phyloP scores from a whole-genome alignment of 352 stramenopile genomes.

The Phytophthora europaea region DNA sequence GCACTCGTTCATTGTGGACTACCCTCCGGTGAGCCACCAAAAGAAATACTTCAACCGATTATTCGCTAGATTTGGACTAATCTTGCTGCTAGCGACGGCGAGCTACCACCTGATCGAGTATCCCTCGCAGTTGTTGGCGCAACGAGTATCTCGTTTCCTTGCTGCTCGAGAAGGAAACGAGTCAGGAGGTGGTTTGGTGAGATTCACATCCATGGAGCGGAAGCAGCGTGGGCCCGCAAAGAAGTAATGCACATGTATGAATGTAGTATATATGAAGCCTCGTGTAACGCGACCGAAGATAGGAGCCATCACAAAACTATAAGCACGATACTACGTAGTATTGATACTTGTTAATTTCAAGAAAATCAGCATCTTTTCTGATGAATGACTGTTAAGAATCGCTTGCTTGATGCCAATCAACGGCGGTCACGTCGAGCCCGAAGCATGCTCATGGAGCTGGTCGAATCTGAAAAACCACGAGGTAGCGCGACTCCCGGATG shows the following conservation, averaged over 20 bases:
- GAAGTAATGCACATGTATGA: slow-evolving; percentile 7
- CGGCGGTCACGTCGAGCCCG: not conserved
- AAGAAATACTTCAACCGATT: slow-evolving; percentile 46
- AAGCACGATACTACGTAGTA: no score
- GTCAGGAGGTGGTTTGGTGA: slow-evolving; percentile 11
- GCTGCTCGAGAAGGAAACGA: slow-evolving; percentile 9
- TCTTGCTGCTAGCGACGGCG: slow-evolving; percentile 35
- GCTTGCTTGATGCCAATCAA: no score
- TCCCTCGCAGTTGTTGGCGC: slow-evolving; percentile 31
- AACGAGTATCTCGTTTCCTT: slow-evolving; percentile 18
- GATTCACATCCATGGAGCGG: slow-evolving; percentile 25
- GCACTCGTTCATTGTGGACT: slow-evolving; percentile 35
- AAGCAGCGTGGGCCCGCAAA: slow-evolving; percentile 14
- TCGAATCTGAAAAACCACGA: not conserved
- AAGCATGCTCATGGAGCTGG: not conserved
- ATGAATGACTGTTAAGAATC: no score
- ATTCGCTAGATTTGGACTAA: slow-evolving; percentile 39
- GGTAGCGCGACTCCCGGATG: no score
- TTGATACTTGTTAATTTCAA: no score
- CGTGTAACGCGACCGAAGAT: not conserved
- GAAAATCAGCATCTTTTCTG: no score
- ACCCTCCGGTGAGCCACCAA: slow-evolving; percentile 28
- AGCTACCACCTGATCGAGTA: slow-evolving; percentile 44
- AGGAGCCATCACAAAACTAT: no score
- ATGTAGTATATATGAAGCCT: slow-evolving; percentile 8